These are phyloP conservation scores for Stephania cephalantha DNA, from an alignment of 164 flowering plant species.

Conservation along the genomic window DNA sequence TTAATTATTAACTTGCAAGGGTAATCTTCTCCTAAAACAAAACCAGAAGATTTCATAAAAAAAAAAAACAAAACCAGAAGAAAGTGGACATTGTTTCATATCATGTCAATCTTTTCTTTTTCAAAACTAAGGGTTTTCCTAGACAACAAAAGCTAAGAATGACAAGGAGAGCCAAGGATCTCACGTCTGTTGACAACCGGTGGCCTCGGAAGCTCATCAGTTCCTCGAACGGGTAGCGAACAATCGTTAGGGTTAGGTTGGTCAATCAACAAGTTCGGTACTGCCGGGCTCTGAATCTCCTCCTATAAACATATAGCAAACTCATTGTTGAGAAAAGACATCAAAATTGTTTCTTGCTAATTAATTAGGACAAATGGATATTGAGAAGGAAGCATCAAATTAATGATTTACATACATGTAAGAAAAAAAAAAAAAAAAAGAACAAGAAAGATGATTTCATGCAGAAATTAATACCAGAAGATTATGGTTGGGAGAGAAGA, in stretches of 20 bases:
- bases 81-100: too few species aligned
- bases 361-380: background rate
- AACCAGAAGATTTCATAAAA: too few species aligned
- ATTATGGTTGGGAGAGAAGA: conserved; percentile 56
- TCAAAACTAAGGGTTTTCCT: background rate
- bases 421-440: conserved; percentile 5
- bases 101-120: background rate
- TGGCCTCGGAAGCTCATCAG: conserved; percentile 54
- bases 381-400: background rate
- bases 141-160: background rate
- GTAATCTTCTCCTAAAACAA: too few species aligned
- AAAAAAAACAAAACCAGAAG: too few species aligned
- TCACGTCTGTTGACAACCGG: conserved; percentile 66
- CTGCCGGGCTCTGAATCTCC: conserved; percentile 47
- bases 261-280: conserved; percentile 42
- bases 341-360: background rate
- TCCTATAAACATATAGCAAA: conserved; percentile 33
- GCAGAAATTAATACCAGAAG: conserved; percentile 35
- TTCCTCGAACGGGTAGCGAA: conserved; percentile 29
- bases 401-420: background rate
- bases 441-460: background rate
- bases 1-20: background rate
- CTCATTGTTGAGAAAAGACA: background rate
- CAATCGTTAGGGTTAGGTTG: conserved; percentile 41
- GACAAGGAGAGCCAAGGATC: conserved; percentile 14